Evolutionary conservation across 257 asterid genomes (phyloP).

Genomic region (Penstemon barbatus): DNA sequence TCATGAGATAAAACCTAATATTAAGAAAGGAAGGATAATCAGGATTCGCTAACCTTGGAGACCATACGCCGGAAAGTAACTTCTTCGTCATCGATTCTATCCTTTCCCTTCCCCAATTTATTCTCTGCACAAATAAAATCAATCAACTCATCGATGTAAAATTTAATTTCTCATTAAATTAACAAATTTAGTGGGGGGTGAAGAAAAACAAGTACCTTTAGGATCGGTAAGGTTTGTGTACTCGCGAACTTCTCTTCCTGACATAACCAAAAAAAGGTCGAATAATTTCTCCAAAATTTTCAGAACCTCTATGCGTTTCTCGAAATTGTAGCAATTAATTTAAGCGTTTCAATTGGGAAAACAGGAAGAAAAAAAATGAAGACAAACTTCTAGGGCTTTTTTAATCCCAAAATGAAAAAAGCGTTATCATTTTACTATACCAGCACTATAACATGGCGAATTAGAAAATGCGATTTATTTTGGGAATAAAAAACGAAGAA

Average conservation of each 20-base stretch:
- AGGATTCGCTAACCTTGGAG: slow-evolving; percentile 87
- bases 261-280: slow-evolving; percentile 23
- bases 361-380: too few relatives aligned
- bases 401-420: too few relatives aligned
- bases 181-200: not conserved
- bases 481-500: too few relatives aligned
- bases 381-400: too few relatives aligned
- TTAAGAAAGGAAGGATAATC: slow-evolving; percentile 35
- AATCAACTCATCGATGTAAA: not conserved
- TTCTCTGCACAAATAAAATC: slow-evolving; percentile 48
- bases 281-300: too few relatives aligned
- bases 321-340: too few relatives aligned
- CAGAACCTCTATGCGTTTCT: too few relatives aligned
- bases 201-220: slow-evolving; percentile 49
- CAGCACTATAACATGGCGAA: too few relatives aligned
- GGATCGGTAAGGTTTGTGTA: slow-evolving; percentile 40
- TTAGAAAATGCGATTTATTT: too few relatives aligned
- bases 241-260: slow-evolving; percentile 96
- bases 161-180: not conserved
- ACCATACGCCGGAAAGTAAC: slow-evolving; percentile 97
- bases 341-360: too few relatives aligned
- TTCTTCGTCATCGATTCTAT: slow-evolving; percentile 83
- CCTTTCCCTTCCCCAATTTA: slow-evolving; percentile 86
- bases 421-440: too few relatives aligned
- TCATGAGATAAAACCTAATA: not conserved